Percentiles rank a stretch among this genome's conserved stretches.
These are phyloP conservation scores for Fraxinus ornus DNA, from an alignment of 305 asterid species.

Conservation along the genomic window DNA sequence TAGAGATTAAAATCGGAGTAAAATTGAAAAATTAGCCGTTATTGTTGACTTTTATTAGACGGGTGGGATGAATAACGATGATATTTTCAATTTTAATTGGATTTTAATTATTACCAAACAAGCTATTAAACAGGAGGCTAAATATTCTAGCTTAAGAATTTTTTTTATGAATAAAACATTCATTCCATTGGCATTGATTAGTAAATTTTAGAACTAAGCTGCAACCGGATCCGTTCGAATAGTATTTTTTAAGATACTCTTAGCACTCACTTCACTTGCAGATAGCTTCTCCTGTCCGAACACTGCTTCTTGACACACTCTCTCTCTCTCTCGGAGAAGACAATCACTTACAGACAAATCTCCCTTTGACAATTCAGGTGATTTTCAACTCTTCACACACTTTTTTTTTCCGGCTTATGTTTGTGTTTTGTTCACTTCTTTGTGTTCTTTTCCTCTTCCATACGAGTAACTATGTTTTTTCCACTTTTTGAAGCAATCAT, in stretches of 20 bases:
- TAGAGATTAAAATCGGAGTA: too few relatives aligned
- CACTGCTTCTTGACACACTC: neutral
- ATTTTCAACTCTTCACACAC: neutral
- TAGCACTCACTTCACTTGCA: neutral
- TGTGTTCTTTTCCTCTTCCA: conserved; percentile 3
- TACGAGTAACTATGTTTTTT: neutral
- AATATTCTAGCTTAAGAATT: neutral
- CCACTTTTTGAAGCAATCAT: conserved; percentile 11
- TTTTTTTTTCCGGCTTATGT: neutral
- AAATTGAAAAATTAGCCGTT: too few relatives aligned
- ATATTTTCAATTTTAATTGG: too few relatives aligned
- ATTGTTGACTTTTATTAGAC: too few relatives aligned
- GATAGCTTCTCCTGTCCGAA: neutral
- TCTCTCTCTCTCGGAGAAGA: conserved; percentile 13
- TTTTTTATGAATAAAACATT: too few relatives aligned
- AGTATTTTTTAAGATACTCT: too few relatives aligned
- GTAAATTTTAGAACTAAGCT: neutral
- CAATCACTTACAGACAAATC: conserved; percentile 24
- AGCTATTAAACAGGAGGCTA: too few relatives aligned
- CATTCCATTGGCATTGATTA: neutral
- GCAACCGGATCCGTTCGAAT: too few relatives aligned
- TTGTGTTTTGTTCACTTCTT: conserved; percentile 17
- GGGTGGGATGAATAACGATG: too few relatives aligned
- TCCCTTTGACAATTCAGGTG: conserved; percentile 22
- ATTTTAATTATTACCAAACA: too few relatives aligned